Percentiles rank a stretch among this genome's conserved stretches.
phyloP scores from a whole-genome alignment of 768 basidiomycete species.

The Guyanaporus albipodus region DNA sequence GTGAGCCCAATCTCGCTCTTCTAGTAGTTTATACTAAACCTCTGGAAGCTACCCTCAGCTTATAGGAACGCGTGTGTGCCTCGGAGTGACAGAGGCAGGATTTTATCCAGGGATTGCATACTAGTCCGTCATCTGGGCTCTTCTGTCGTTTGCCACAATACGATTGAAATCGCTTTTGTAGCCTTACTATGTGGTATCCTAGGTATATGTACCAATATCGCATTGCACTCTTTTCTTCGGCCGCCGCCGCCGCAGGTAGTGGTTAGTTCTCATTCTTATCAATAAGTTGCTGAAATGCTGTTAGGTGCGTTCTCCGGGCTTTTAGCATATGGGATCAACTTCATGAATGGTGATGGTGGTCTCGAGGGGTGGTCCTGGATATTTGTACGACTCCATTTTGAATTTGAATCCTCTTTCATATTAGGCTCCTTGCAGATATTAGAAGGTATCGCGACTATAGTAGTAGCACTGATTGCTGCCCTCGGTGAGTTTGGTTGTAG shows the following conservation, averaged over 20 bases:
- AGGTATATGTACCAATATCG: slow-evolving; percentile 5
- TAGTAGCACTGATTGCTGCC: not conserved
- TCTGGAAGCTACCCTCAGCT: slow-evolving; percentile 1
- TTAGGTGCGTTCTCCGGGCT: slow-evolving; percentile 2
- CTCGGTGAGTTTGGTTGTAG: not conserved
- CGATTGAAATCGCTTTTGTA: not conserved
- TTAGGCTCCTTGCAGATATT: not conserved
- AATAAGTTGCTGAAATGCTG: not conserved
- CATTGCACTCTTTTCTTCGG: slow-evolving; percentile 2
- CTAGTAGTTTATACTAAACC: not conserved
- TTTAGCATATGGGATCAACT: slow-evolving; percentile 3
- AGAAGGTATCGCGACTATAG: slow-evolving; percentile 1
- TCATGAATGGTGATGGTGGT: not conserved
- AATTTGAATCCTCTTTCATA: not conserved
- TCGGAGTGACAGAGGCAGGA: slow-evolving; percentile 2
- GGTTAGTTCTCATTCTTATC: not conserved
- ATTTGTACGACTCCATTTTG: not conserved
- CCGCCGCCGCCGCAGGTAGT: not conserved
- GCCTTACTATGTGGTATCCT: slow-evolving; percentile 5
- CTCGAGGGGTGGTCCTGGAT: slow-evolving; percentile 6
- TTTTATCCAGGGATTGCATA: slow-evolving; percentile 1
- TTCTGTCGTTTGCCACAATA: no score
- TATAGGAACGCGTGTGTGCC: not conserved
- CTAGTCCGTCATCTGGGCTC: not conserved
- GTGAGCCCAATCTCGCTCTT: not conserved